Conservation (phyloP, 805 yeast genomes). For the Wickerhamomyces subpelliculosus region DNA sequence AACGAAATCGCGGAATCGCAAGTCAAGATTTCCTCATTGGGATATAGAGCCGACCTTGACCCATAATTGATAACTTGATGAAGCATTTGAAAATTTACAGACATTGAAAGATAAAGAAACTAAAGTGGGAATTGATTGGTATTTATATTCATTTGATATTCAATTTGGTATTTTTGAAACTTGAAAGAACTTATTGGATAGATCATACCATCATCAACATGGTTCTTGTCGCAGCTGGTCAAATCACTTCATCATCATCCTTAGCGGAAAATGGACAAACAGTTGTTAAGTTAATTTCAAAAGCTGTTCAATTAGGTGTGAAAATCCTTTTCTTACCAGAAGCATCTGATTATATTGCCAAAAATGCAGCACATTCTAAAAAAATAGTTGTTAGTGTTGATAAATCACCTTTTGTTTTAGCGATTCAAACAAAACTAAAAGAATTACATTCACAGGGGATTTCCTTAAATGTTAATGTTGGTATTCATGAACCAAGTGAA, state of each 20-base stretch:
- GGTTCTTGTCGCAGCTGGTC: conserved; percentile 78
- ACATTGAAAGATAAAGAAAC: no score
- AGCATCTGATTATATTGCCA: conserved; percentile 84
- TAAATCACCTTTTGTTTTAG: conserved; percentile 35
- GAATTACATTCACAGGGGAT: conserved; percentile 31
- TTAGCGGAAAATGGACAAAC: conserved; percentile 50
- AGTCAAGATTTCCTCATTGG: no score
- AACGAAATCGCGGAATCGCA: no score
- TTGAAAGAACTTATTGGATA: not conserved
- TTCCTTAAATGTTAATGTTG: conserved; percentile 63
- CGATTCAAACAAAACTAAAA: conserved; percentile 37
- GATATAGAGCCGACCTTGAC: no score
- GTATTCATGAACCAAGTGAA: conserved; percentile 76
- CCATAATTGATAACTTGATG: no score
- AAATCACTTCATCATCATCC: conserved; percentile 67
- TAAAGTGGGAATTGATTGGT: no score
- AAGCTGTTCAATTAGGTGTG: conserved; percentile 57
- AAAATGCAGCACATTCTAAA: conserved; percentile 58
- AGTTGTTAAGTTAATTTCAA: conserved; percentile 52
- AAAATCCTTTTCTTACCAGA: conserved; percentile 82
- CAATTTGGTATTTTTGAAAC: no score
- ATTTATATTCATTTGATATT: no score
- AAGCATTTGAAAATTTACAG: no score
- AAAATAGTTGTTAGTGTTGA: conserved; percentile 44
- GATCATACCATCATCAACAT: conserved; percentile 19